These are phyloP conservation scores for Suhomyces kunorum DNA, from an alignment of 1,139 yeast genomes.

Conservation along the genomic window DNA sequence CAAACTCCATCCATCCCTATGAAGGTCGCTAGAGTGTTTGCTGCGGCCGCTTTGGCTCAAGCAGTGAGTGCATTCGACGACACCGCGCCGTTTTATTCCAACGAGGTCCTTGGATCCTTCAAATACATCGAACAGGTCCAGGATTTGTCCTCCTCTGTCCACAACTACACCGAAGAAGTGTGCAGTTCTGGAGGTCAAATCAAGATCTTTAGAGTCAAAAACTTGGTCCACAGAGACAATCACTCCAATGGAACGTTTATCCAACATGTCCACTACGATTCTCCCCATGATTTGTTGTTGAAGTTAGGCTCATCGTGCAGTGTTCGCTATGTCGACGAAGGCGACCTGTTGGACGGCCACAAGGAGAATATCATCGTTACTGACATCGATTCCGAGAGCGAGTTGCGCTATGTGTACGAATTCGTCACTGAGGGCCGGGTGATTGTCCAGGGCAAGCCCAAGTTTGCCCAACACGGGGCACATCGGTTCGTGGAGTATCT, in stretches of 20 bases:
- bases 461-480: constrained; percentile 23
- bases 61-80: constrained; percentile 33
- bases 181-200: constrained; percentile 20
- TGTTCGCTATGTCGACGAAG: constrained; percentile 14
- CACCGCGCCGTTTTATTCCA: constrained; percentile 32
- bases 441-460: constrained; percentile 36
- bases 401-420: constrained; percentile 20
- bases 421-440: constrained; percentile 18
- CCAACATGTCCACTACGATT: constrained; percentile 35
- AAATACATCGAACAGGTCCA: constrained; percentile 26
- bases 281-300: constrained; percentile 27
- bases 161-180: constrained; percentile 19
- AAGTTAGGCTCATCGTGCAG: constrained; percentile 20
- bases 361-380: constrained; percentile 22
- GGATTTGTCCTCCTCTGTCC: constrained; percentile 19
- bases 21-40: constrained; percentile 20
- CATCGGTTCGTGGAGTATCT: constrained; percentile 25
- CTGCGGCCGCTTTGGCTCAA: constrained; percentile 6
- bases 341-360: constrained; percentile 3
- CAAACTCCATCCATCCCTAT: constrained; percentile 12
- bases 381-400: constrained; percentile 27
- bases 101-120: constrained; percentile 16
- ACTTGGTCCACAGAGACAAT: constrained; percentile 15
- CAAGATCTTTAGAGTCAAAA: constrained; percentile 29
- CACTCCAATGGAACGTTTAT: constrained; percentile 20